Base-by-base conservation (phyloP, 2,329 filamentous ascomycete species). In the Aschersonia sp. region DNA sequence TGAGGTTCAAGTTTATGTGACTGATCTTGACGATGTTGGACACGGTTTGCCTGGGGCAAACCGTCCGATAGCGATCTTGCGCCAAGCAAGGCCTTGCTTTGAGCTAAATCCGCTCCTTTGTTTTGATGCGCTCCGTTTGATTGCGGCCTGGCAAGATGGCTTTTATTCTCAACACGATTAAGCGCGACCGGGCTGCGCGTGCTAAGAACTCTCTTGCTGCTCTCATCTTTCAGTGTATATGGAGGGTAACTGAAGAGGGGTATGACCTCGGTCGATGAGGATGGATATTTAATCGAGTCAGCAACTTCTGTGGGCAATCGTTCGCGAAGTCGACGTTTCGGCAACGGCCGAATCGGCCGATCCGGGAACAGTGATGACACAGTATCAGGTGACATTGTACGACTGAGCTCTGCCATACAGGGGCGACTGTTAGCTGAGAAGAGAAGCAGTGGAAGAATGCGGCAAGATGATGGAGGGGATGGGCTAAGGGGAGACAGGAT, bases 341-440 rank as follows among this genome's bases (percentile, higher is more conserved):
- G 92, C 51, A 98, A 71, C 48, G 92, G 92, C 60, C 88, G 83
- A 62, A 98, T 98, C 51, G 90, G 84, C 65, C 92, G 83, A 62
- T 94, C 86, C 54, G 87, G 87, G 62, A 86, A 94, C 58, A 87
- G 73, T 50, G 84, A 79, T 50, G 87, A 92, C 53, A 81, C 74
- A 50, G 84, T 83, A 71, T 95, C 87, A 54, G 80, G 71, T 59
- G 77, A 79, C 76, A 83, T 81, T 49, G 62, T 74, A 58, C 64
- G 63, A 57, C 64, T 64, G 63, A 63, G 59, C 62, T 66, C 71
- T 76, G 60, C 49, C 48, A 45, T 32, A 37, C 43, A 51, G 56
- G 51, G 50, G 55, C 54, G 31, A 58, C 51, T 46, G 46, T 51
- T 43, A 22, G 54, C 35, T 8, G 12, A 39, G 35, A 39, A 46